Evolutionary conservation across 2,329 filamentous ascomycete genomes (phyloP).

Genomic region (Aspergillus floridensis): DNA sequence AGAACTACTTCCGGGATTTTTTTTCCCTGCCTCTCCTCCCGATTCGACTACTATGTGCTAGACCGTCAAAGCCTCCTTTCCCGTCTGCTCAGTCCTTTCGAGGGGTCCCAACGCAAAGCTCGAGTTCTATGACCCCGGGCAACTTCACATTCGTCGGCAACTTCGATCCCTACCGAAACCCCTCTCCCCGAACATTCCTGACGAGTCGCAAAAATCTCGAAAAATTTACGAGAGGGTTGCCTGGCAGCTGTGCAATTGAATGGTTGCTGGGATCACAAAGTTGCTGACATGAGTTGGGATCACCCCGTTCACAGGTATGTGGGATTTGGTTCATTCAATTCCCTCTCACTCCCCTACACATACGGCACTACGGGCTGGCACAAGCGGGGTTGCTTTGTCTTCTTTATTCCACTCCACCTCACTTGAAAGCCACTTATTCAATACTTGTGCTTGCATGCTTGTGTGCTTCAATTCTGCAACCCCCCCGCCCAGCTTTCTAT

Average conservation of each 20-base stretch:
- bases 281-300: slow-evolving; percentile 49
- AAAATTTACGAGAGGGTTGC: slow-evolving; percentile 29
- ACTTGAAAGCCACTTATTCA: not conserved
- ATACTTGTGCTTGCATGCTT: not conserved
- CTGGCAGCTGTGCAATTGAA: slow-evolving; percentile 35
- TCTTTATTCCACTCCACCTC: not conserved
- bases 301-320: slow-evolving; percentile 47
- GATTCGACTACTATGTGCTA: slow-evolving; percentile 4
- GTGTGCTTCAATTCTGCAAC: not conserved
- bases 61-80: not conserved
- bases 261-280: slow-evolving; percentile 37
- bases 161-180: slow-evolving; percentile 21
- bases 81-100: slow-evolving; percentile 6
- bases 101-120: slow-evolving; percentile 16
- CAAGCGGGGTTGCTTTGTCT: slow-evolving; percentile 13
- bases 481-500: not conserved
- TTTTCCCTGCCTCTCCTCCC: slow-evolving; percentile 1
- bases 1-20: not conserved
- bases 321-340: not conserved
- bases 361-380: slow-evolving; percentile 1
- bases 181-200: slow-evolving; percentile 31
- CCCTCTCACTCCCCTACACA: slow-evolving; percentile 1
- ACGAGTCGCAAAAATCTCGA: slow-evolving; percentile 21
- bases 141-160: slow-evolving; percentile 22
- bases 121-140: slow-evolving; percentile 28